Percentiles rank a stretch among this genome's conserved stretches.
Evolutionary conservation across 2,329 filamentous ascomycete genomes (phyloP).

Genomic region (Pseudocercospora fuligena): DNA sequence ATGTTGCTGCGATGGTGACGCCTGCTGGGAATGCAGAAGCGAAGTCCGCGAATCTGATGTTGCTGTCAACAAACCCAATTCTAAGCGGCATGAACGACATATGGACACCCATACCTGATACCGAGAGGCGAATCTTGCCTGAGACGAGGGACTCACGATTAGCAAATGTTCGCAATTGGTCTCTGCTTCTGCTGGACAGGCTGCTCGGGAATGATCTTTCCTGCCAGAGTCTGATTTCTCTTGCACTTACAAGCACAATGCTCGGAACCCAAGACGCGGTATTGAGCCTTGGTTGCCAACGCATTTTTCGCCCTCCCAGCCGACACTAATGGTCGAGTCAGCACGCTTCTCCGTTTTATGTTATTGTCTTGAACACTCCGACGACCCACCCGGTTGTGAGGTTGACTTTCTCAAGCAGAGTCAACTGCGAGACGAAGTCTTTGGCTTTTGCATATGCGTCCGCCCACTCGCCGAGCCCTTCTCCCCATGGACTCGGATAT

Average conservation of each 20-base stretch:
- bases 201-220: neutral
- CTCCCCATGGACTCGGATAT: conserved; percentile 89
- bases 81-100: neutral
- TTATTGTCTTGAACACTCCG: neutral
- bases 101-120: conserved; percentile 56
- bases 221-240: neutral
- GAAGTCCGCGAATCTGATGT: conserved; percentile 66
- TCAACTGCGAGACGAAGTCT: conserved; percentile 81
- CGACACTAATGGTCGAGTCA: conserved; percentile 64
- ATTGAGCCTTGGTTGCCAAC: conserved; percentile 76
- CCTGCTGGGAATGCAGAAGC: conserved; percentile 81
- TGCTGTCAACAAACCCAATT: neutral
- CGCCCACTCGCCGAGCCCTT: conserved; percentile 74
- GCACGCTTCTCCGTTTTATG: neutral
- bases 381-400: conserved; percentile 63
- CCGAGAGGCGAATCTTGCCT: conserved; percentile 80
- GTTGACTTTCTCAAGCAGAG: conserved; percentile 89
- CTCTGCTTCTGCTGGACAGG: neutral
- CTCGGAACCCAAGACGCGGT: conserved; percentile 70
- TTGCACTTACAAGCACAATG: conserved; percentile 66
- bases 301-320: conserved; percentile 73
- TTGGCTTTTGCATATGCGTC: conserved; percentile 76
- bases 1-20: conserved; percentile 81
- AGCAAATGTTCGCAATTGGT: neutral
- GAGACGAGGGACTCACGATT: neutral